Evolutionary conservation across 2,329 filamentous ascomycete species (phyloP).

Genomic region (Talaromyces sp.): DNA sequence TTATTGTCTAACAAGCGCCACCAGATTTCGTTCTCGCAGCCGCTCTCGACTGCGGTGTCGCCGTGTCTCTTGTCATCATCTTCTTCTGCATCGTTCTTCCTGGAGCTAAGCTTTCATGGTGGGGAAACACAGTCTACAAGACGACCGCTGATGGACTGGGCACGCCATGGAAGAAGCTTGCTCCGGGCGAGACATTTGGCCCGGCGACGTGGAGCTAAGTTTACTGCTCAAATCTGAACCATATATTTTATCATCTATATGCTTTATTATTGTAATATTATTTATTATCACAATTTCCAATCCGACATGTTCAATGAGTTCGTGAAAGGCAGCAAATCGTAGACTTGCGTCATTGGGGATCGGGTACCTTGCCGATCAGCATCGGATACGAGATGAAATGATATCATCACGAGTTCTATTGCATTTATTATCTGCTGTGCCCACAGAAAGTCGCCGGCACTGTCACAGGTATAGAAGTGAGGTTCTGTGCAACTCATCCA

Average conservation of each 20-base stretch:
- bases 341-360: no score
- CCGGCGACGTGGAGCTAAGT: slow-evolving; percentile 8
- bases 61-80: slow-evolving; percentile 39
- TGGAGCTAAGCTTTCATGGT: slow-evolving; percentile 34
- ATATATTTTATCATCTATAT: neutral
- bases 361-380: neutral
- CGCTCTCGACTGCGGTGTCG: slow-evolving; percentile 39
- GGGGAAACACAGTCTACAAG: slow-evolving; percentile 36
- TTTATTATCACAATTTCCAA: neutral
- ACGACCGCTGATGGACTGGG: slow-evolving; percentile 39
- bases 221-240: neutral
- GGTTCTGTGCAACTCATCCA: neutral
- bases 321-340: neutral
- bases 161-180: slow-evolving; percentile 24
- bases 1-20: neutral
- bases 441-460: neutral
- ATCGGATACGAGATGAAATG: neutral
- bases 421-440: neutral
- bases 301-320: neutral
- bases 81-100: slow-evolving; percentile 42
- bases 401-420: neutral
- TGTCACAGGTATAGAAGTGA: no score
- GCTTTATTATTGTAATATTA: neutral
- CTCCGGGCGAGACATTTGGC: slow-evolving; percentile 6
- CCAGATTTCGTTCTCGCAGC: slow-evolving; percentile 40